Evolutionary conservation across 1,284 basidiomycete species (phyloP).

Genomic region (Ustilago cynodontis): DNA sequence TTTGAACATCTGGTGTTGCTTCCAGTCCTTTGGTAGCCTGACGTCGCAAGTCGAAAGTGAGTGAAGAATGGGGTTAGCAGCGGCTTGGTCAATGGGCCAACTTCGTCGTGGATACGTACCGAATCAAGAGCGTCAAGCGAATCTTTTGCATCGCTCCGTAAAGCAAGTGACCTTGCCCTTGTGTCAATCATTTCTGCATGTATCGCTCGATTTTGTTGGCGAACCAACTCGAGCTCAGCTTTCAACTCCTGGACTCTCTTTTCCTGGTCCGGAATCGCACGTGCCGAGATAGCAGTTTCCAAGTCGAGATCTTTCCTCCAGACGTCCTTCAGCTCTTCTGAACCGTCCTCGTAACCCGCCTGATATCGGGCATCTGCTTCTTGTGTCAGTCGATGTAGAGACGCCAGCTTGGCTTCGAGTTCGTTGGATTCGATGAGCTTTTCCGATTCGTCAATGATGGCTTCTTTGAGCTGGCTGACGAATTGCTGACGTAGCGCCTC

Average conservation of each 20-base stretch:
- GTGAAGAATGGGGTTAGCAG: background rate
- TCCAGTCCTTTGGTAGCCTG: conserved; percentile 53
- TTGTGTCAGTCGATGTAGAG: conserved; percentile 49
- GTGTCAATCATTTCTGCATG: conserved; percentile 18
- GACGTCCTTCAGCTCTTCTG: conserved; percentile 54
- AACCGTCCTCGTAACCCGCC: conserved; percentile 24
- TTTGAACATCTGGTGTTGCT: conserved; percentile 47
- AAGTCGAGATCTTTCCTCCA: conserved; percentile 61
- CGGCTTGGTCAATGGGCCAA: background rate
- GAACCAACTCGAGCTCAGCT: conserved; percentile 41
- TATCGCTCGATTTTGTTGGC: conserved; percentile 20
- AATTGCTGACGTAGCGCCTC: conserved; percentile 56
- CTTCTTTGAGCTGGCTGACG: conserved; percentile 55
- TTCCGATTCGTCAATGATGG: conserved; percentile 55
- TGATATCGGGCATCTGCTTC: conserved; percentile 58
- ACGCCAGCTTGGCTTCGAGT: conserved; percentile 48
- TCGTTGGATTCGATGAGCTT: conserved; percentile 55
- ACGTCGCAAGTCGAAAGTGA: background rate
- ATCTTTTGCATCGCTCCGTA: conserved; percentile 28
- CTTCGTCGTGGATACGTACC: conserved; percentile 21
- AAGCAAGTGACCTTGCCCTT: conserved; percentile 12
- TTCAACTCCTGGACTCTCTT: conserved; percentile 30
- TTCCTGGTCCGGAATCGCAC: conserved; percentile 55
- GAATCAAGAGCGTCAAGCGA: conserved; percentile 39
- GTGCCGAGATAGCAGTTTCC: conserved; percentile 56